These are phyloP conservation scores for Penicillium cinerascens DNA, from an alignment of 495 filamentous ascomycete species.

Conservation along the genomic window DNA sequence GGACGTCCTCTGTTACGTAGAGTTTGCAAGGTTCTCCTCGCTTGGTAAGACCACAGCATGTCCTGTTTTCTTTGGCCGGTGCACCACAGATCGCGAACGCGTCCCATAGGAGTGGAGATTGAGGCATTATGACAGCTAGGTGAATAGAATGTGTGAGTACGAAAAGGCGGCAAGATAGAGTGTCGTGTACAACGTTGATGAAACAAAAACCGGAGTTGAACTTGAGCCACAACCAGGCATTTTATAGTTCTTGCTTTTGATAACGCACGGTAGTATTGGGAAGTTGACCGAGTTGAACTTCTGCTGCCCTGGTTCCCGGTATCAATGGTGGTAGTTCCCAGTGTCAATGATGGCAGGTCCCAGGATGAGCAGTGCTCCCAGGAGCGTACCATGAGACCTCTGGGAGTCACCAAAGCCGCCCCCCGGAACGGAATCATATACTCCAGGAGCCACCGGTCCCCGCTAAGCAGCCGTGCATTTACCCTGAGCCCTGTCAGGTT, in stretches of 20 bases:
- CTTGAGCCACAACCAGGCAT: neutral
- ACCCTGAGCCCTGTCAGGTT: too few species aligned
- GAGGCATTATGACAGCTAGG: neutral
- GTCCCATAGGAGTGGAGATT: neutral
- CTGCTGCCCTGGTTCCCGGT: too few species aligned
- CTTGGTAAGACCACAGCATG: constrained; percentile 1
- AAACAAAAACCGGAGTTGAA: neutral
- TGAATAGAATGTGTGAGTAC: neutral
- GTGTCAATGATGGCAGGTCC: too few species aligned
- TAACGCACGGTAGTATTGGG: too few species aligned
- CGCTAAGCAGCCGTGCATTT: too few species aligned
- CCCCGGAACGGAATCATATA: too few species aligned
- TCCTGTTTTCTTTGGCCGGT: neutral
- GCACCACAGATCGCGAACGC: neutral
- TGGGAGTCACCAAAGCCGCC: too few species aligned
- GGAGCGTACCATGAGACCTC: too few species aligned
- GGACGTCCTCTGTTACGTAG: neutral
- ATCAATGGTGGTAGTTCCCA: too few species aligned
- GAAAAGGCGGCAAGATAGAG: neutral
- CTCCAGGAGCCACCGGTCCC: too few species aligned
- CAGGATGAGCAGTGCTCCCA: too few species aligned
- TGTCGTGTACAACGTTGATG: neutral
- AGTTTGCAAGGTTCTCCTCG: neutral
- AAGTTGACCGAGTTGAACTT: too few species aligned
- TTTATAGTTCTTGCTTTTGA: neutral